Conservation (phyloP, 2,329 filamentous ascomycete genomes). For the Helotiales sp. region DNA sequence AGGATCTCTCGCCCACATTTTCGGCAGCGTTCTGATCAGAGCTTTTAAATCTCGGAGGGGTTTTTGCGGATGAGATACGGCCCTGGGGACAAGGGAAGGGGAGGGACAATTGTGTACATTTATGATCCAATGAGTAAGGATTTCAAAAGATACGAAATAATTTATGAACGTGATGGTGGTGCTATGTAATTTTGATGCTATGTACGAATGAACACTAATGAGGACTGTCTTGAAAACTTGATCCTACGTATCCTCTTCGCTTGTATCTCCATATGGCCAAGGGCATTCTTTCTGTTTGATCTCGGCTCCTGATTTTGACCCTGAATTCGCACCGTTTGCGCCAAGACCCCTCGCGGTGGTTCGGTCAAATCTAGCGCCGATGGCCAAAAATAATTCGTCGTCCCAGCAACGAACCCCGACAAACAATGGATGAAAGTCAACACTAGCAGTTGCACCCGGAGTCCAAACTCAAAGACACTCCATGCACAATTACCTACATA, state of each 20-base stretch:
- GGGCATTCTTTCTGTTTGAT: background rate
- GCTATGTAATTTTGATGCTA: slow-evolving; percentile 7
- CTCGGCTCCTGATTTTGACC: background rate
- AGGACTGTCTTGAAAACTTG: too few species aligned
- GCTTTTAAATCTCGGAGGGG: slow-evolving; percentile 24
- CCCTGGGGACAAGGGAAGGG: background rate
- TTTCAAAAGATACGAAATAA: slow-evolving; percentile 20
- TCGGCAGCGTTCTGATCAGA: slow-evolving; percentile 31
- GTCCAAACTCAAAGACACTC: background rate
- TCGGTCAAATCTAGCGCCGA: background rate
- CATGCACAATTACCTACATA: background rate
- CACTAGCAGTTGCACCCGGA: background rate
- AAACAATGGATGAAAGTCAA: background rate
- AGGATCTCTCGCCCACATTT: slow-evolving; percentile 28
- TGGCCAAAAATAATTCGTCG: background rate
- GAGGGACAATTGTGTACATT: slow-evolving; percentile 25
- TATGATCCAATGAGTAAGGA: slow-evolving; percentile 30
- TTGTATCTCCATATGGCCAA: background rate
- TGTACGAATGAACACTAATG: background rate
- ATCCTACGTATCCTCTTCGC: background rate
- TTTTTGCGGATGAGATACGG: background rate
- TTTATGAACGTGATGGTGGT: slow-evolving; percentile 8
- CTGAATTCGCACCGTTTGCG: too few species aligned
- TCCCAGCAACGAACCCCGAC: background rate
- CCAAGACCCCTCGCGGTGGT: background rate